phyloP scores from a whole-genome alignment of 805 yeast genomes.

The Starmerella bacillaris region DNA sequence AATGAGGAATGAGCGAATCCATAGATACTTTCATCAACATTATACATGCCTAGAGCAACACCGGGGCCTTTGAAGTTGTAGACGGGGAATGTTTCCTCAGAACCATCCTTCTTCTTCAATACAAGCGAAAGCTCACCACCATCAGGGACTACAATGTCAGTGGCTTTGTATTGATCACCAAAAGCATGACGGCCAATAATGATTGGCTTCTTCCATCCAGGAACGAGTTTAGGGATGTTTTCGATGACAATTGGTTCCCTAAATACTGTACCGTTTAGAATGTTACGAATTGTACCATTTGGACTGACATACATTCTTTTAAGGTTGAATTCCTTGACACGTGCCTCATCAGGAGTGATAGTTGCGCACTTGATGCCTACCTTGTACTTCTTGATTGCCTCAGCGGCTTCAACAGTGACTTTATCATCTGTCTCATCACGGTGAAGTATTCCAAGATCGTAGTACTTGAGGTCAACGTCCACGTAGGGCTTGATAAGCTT shows the following conservation, averaged over 20 bases:
- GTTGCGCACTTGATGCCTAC: slow-evolving; percentile 97
- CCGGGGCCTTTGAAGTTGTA: slow-evolving; percentile 55
- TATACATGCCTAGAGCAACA: slow-evolving; percentile 85
- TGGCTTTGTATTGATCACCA: slow-evolving; percentile 93
- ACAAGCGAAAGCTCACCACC: slow-evolving; percentile 66
- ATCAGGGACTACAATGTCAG: slow-evolving; percentile 60
- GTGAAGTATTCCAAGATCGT: slow-evolving; percentile 71
- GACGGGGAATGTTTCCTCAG: slow-evolving; percentile 40
- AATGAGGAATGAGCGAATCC: slow-evolving; percentile 92
- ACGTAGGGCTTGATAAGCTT: slow-evolving; percentile 70
- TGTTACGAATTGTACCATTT: slow-evolving; percentile 90
- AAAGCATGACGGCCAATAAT: slow-evolving; percentile 94
- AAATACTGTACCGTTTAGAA: slow-evolving; percentile 90
- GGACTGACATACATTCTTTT: slow-evolving; percentile 97
- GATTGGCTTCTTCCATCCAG: slow-evolving; percentile 89
- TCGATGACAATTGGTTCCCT: slow-evolving; percentile 91
- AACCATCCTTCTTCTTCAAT: slow-evolving; percentile 53
- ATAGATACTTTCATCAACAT: slow-evolving; percentile 74
- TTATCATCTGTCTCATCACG: slow-evolving; percentile 78
- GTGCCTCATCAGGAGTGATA: slow-evolving; percentile 84
- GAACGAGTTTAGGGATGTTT: slow-evolving; percentile 68
- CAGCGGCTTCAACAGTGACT: slow-evolving; percentile 77
- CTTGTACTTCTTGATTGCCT: slow-evolving; percentile 70
- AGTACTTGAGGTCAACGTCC: slow-evolving; percentile 76
- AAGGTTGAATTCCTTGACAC: slow-evolving; percentile 76